A percentile compares a stretch with the other conserved stretches of the same genome.
phyloP scores from a whole-genome alignment of 306 rosid species.

The Acacia acuminata region DNA sequence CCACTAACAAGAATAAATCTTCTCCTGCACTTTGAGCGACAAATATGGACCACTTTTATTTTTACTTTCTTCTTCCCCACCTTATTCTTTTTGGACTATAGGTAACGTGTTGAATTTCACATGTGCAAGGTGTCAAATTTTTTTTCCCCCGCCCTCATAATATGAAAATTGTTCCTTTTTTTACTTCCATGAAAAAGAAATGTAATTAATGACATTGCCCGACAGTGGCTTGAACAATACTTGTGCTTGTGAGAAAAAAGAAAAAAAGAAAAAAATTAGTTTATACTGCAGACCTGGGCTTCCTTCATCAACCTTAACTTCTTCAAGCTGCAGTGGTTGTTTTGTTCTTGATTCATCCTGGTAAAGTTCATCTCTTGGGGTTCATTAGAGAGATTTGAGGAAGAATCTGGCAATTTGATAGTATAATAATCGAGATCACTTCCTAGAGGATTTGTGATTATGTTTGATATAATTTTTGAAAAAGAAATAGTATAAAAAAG shows the following conservation, averaged over 20 bases:
- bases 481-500: neutral
- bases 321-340: neutral
- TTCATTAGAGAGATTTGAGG: neutral
- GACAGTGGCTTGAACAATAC: neutral
- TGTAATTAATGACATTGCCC: no score
- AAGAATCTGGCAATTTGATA: slow-evolving; percentile 8
- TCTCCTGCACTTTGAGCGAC: neutral
- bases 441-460: neutral
- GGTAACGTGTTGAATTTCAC: neutral
- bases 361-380: neutral
- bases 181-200: no score
- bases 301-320: slow-evolving; percentile 13
- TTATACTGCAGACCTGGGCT: no score
- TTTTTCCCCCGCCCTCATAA: neutral
- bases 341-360: slow-evolving; percentile 10
- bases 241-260: no score
- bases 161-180: neutral
- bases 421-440: neutral
- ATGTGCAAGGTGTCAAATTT: neutral
- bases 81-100: neutral
- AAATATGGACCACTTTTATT: neutral
- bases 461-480: neutral
- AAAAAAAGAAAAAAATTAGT: no score
- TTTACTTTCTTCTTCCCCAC: neutral
- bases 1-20: no score